Evolutionary conservation across 2,329 filamentous ascomycete genomes (phyloP).

Genomic region (Hypoxylon sp.): DNA sequence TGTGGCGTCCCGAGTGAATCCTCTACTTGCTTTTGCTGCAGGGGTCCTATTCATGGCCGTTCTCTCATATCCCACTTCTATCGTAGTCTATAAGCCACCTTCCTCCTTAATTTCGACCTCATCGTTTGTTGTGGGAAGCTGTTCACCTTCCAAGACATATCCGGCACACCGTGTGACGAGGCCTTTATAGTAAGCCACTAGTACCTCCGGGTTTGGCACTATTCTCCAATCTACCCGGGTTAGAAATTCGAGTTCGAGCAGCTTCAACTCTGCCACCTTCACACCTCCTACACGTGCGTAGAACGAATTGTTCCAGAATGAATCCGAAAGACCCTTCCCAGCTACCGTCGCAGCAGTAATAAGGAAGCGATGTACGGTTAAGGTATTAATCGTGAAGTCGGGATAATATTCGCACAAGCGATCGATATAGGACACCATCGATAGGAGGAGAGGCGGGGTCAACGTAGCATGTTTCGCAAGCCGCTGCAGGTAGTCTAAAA

Average conservation of each 20-base stretch:
- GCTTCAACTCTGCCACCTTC: slow-evolving; percentile 86
- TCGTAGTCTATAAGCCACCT: slow-evolving; percentile 51
- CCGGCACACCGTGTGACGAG: slow-evolving; percentile 77
- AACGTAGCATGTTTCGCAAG: slow-evolving; percentile 94
- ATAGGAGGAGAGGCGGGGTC: slow-evolving; percentile 91
- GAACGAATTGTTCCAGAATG: slow-evolving; percentile 98
- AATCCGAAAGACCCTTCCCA: slow-evolving; percentile 94
- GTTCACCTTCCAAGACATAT: slow-evolving; percentile 64
- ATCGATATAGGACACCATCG: slow-evolving; percentile 99
- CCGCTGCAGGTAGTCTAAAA: slow-evolving; percentile 91
- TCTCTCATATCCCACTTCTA: slow-evolving; percentile 46
- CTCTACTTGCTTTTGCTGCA: slow-evolving; percentile 12
- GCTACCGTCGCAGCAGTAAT: slow-evolving; percentile 97
- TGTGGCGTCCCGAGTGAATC: slow-evolving; percentile 13
- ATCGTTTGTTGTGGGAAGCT: slow-evolving; percentile 45
- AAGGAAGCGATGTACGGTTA: slow-evolving; percentile 96
- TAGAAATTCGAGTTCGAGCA: slow-evolving; percentile 93
- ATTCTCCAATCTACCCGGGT: slow-evolving; percentile 96
- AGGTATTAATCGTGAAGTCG: slow-evolving; percentile 94
- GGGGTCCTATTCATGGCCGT: slow-evolving; percentile 1
- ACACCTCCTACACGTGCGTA: slow-evolving; percentile 96
- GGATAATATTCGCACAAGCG: slow-evolving; percentile 91
- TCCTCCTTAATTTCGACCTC: slow-evolving; percentile 53
- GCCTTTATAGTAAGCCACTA: slow-evolving; percentile 93
- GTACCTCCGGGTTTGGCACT: slow-evolving; percentile 91